These are phyloP conservation scores for Garcia nutans DNA, from an alignment of 345 rosid species.

Conservation along the genomic window DNA sequence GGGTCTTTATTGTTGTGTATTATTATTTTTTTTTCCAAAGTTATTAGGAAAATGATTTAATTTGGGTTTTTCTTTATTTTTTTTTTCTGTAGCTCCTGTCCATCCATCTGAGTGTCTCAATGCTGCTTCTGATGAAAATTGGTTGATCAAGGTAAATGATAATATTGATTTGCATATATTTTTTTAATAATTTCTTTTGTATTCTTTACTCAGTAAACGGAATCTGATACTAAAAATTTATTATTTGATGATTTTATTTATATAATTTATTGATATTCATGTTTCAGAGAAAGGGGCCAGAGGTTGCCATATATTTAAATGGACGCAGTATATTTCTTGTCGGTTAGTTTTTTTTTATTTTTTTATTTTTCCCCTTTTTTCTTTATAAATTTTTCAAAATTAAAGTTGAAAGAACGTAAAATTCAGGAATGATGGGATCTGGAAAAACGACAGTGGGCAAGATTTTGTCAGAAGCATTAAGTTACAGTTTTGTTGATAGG, in stretches of 20 bases:
- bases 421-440: conserved; percentile 56
- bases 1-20: too few species aligned
- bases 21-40: too few species aligned
- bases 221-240: too few species aligned
- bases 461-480: conserved; percentile 41
- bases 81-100: conserved; percentile 20
- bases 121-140: conserved; percentile 27
- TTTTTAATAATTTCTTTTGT: background rate
- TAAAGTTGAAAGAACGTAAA: background rate
- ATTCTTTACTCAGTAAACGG: too few species aligned
- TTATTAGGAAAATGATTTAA: too few species aligned
- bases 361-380: background rate
- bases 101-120: conserved; percentile 22
- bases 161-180: background rate
- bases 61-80: background rate
- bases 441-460: conserved; percentile 53
- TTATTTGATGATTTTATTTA: too few species aligned
- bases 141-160: conserved; percentile 37
- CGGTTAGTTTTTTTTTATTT: conserved; percentile 38
- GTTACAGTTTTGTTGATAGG: conserved; percentile 50
- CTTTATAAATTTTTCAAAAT: background rate
- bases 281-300: conserved; percentile 38
- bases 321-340: conserved; percentile 46
- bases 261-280: too few species aligned
- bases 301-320: conserved; percentile 28